Evolutionary conservation across 257 asterid genomes (phyloP), one percentile per base, ranked within the genome.

Genomic region (Solanum verrucosum): DNA sequence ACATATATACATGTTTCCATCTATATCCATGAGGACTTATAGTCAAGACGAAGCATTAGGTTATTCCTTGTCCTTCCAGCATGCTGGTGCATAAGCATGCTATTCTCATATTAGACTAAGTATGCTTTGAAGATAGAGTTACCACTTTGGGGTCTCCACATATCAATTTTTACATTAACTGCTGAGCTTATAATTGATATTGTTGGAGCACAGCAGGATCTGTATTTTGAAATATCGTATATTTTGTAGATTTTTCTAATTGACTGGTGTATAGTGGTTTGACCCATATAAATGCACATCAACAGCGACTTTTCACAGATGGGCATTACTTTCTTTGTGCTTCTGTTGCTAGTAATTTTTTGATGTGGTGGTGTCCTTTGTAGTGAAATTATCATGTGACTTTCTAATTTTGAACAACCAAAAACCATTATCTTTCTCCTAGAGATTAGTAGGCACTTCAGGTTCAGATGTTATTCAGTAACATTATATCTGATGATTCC

Each of bases 401-500:
- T 49, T 82, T 18, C 44, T 49, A 46, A 29, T 82, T 82, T 49
- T 52, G 44, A 82, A 82, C 42, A 44, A 81, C 56, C 60, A 33
- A 82, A 38, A 82, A 20, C 71, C 86, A 31, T 10, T 82, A 49
- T 82, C 71, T 49, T 82, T 82, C 79, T 29, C 71, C 59, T 86
- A 74, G 89, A 63, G 89, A 88, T 90, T 70, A 42, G 87, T 63
- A 29, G 42, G 25, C 89, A 34, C 70, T 46, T 79, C 68, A 75
- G 31, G 23, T 78, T 89, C 87, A 87, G 87, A 89, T 83, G 88
- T 42, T 89, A 52, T 35, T 89, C 85, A 46, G 79, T 77, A 35
- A 29, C 78, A 70, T 83, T 86, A 73, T 79, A 83, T 84, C 70
- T 89, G 88, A 86, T 90, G 91, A 60, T 89, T 91, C 56, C 82